Percentiles rank a stretch among this genome's conserved stretches.
phyloP scores from a whole-genome alignment of 2,329 filamentous ascomycete species.

The Fusarium verrucosum region DNA sequence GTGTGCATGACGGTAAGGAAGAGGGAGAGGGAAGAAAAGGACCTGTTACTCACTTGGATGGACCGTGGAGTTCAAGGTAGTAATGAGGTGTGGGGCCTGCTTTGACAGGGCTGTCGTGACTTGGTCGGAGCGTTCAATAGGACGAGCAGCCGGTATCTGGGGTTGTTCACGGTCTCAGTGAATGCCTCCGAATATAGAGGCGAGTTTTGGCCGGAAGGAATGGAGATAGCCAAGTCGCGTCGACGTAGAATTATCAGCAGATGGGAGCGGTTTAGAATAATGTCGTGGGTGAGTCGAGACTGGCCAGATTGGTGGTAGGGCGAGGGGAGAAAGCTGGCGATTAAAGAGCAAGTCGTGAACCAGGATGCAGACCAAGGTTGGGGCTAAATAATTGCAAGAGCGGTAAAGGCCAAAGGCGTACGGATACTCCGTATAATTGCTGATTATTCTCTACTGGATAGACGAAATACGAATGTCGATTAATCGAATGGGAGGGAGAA shows the following conservation, averaged over 20 bases:
- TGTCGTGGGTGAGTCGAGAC: slow-evolving; percentile 8
- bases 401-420: slow-evolving; percentile 23
- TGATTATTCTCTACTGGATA: slow-evolving; percentile 23
- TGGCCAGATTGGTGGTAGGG: background rate
- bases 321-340: slow-evolving; percentile 9
- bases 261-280: background rate
- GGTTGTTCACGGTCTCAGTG: slow-evolving; percentile 30
- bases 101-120: slow-evolving; percentile 43
- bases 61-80: slow-evolving; percentile 37
- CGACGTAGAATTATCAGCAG: slow-evolving; percentile 11
- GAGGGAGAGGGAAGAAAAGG: slow-evolving; percentile 32
- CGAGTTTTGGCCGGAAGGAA: slow-evolving; percentile 29
- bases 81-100: slow-evolving; percentile 42
- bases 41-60: slow-evolving; percentile 40
- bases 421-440: no score
- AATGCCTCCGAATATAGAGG: slow-evolving; percentile 35
- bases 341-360: slow-evolving; percentile 24
- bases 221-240: slow-evolving; percentile 29
- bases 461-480: slow-evolving; percentile 21
- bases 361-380: slow-evolving; percentile 30
- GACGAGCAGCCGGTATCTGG: slow-evolving; percentile 34
- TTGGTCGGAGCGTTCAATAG: slow-evolving; percentile 40
- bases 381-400: slow-evolving; percentile 29
- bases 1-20: slow-evolving; percentile 42
- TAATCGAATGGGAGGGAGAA: slow-evolving; percentile 15